phyloP scores from a whole-genome alignment of 1,284 basidiomycete species.

The Ustanciosporium gigantosporum region DNA sequence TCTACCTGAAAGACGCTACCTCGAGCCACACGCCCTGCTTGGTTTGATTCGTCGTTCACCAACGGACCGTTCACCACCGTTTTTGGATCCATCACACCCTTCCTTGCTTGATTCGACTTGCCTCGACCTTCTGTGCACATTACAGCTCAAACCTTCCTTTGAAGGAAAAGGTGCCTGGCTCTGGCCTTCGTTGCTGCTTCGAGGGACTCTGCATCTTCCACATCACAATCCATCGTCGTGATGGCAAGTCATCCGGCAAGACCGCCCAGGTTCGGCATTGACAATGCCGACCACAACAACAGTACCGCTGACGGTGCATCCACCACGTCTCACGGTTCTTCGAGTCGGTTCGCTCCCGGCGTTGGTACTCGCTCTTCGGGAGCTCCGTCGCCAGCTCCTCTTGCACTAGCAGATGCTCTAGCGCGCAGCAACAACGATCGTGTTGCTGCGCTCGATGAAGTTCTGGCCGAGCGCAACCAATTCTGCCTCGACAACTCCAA shows the following conservation, averaged over 20 bases:
- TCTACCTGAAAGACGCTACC: no score
- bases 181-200: no score
- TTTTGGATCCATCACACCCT: no score
- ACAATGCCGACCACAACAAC: constrained; percentile 7
- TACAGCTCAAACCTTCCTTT: no score
- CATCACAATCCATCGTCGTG: background rate
- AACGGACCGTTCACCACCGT: no score
- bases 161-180: no score
- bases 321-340: constrained; percentile 31
- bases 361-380: constrained; percentile 22
- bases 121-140: no score
- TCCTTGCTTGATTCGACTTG: no score
- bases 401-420: constrained; percentile 44
- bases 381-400: constrained; percentile 27
- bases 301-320: constrained; percentile 1
- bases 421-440: constrained; percentile 31
- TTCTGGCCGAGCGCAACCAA: constrained; percentile 51
- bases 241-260: constrained; percentile 27
- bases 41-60: no score
- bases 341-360: constrained; percentile 18
- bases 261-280: constrained; percentile 31
- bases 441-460: constrained; percentile 44
- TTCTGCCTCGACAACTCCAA: constrained; percentile 47
- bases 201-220: background rate
- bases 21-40: no score